phyloP scores from a whole-genome alignment of 148 eudicot species.

The Nepenthes mirabilis region DNA sequence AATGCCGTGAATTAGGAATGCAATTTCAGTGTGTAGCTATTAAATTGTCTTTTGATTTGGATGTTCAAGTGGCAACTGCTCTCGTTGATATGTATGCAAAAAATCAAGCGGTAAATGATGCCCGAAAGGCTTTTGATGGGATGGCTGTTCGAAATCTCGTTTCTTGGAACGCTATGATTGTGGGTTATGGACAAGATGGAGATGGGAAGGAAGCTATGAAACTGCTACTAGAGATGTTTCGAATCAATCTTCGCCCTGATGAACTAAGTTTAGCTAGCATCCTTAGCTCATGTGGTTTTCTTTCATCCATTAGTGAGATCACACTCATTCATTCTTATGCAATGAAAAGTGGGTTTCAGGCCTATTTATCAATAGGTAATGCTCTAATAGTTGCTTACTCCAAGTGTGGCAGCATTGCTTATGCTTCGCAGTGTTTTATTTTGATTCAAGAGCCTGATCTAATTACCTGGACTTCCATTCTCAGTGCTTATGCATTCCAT shows the following conservation, averaged over 20 bases:
- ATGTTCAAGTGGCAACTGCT: constrained; percentile 38
- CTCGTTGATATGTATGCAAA: constrained; percentile 47
- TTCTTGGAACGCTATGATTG: constrained; percentile 71
- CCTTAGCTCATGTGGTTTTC: constrained; percentile 43
- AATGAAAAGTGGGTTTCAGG: constrained; percentile 25
- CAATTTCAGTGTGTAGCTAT: constrained; percentile 39
- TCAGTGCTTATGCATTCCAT: constrained; percentile 47
- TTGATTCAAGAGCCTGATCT: constrained; percentile 36
- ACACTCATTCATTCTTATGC: constrained; percentile 36
- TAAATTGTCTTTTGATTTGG: constrained; percentile 31
- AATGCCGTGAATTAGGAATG: constrained; percentile 26
- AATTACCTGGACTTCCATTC: constrained; percentile 52
- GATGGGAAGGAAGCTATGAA: constrained; percentile 39
- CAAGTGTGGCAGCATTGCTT: constrained; percentile 37
- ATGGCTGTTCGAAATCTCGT: constrained; percentile 36
- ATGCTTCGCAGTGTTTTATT: constrained; percentile 30
- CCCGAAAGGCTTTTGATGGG: constrained; percentile 38
- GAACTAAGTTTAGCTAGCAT: constrained; percentile 50
- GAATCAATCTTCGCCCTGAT: constrained; percentile 28
- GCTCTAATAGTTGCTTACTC: constrained; percentile 52
- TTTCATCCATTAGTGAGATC: constrained; percentile 20
- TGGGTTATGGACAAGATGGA: constrained; percentile 40
- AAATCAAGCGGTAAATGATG: constrained; percentile 26
- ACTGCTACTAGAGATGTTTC: constrained; percentile 29
- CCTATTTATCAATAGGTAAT: constrained; percentile 30